phyloP scores from a whole-genome alignment of 2,329 filamentous ascomycete genomes.

The Arachnomyces sp. region DNA sequence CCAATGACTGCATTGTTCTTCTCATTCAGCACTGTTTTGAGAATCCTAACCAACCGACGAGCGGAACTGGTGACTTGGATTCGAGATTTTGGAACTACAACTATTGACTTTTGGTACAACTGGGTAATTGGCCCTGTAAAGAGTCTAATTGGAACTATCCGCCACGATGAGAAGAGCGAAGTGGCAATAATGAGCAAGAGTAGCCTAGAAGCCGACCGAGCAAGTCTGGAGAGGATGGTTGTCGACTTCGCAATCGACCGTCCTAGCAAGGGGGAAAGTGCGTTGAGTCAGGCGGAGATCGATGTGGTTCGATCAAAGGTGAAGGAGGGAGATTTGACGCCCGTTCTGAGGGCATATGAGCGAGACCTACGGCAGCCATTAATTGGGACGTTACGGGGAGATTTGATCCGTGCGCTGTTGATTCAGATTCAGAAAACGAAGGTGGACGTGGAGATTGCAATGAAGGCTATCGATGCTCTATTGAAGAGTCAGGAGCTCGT shows the following conservation, averaged over 20 bases:
- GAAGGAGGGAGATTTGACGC: conserved; percentile 84
- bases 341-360: conserved; percentile 85
- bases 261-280: conserved; percentile 49
- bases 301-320: conserved; percentile 70
- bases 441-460: conserved; percentile 92
- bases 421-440: conserved; percentile 99
- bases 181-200: conserved; percentile 95
- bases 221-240: conserved; percentile 94
- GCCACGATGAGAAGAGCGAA: conserved; percentile 85
- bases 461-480: conserved; percentile 89
- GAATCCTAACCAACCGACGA: conserved; percentile 64
- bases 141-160: conserved; percentile 82
- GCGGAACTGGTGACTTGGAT: conserved; percentile 77
- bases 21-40: conserved; percentile 80
- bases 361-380: conserved; percentile 77
- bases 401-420: conserved; percentile 79
- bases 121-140: conserved; percentile 84
- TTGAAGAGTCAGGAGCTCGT: conserved; percentile 95
- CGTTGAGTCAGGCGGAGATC: conserved; percentile 60
- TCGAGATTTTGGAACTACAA: conserved; percentile 66
- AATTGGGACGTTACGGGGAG: conserved; percentile 72
- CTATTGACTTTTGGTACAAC: conserved; percentile 87
- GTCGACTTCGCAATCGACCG: conserved; percentile 89
- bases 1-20: conserved; percentile 63
- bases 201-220: conserved; percentile 80